Conservation (phyloP, 108 stramenopile genomes). For the Nitzschia sp. region DNA sequence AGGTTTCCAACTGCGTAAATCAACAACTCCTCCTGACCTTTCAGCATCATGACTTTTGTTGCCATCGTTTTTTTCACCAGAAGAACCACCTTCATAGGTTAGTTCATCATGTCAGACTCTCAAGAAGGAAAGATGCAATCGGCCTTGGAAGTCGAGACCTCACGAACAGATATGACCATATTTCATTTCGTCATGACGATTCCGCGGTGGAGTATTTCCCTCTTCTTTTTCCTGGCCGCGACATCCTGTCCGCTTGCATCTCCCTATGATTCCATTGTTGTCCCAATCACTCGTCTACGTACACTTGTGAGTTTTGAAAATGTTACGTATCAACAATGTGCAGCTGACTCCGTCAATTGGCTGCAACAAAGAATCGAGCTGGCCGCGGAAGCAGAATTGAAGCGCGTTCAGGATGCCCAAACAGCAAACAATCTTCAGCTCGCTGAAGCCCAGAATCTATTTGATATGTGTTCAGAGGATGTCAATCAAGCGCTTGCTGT, state of each 20-base stretch:
- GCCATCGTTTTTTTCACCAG: too few relatives aligned
- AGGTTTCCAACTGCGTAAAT: too few relatives aligned
- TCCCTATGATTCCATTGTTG: conserved; percentile 16
- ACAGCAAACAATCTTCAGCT: not conserved
- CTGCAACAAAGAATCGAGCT: conserved; percentile 2
- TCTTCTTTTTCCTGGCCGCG: conserved; percentile 34
- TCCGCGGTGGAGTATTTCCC: conserved; percentile 30
- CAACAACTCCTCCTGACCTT: too few relatives aligned
- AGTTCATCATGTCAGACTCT: too few relatives aligned
- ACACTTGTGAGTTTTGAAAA: conserved; percentile 18
- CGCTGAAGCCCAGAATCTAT: not conserved
- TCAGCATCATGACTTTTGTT: too few relatives aligned
- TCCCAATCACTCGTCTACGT: conserved; percentile 15
- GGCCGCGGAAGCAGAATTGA: not conserved
- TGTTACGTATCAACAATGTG: conserved; percentile 22
- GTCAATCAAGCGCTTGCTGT: not conserved
- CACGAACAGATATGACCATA: conserved; percentile 30
- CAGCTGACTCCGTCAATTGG: not conserved
- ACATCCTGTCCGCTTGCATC: conserved; percentile 7
- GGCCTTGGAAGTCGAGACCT: too few relatives aligned
- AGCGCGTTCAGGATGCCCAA: conserved; percentile 3
- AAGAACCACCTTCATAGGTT: too few relatives aligned
- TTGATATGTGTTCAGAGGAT: not conserved
- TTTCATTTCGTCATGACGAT: conserved; percentile 27
- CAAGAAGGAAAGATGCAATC: too few relatives aligned